These are phyloP conservation scores for Penicillium sp. DNA, from an alignment of 2,329 filamentous ascomycete species.

Conservation along the genomic window DNA sequence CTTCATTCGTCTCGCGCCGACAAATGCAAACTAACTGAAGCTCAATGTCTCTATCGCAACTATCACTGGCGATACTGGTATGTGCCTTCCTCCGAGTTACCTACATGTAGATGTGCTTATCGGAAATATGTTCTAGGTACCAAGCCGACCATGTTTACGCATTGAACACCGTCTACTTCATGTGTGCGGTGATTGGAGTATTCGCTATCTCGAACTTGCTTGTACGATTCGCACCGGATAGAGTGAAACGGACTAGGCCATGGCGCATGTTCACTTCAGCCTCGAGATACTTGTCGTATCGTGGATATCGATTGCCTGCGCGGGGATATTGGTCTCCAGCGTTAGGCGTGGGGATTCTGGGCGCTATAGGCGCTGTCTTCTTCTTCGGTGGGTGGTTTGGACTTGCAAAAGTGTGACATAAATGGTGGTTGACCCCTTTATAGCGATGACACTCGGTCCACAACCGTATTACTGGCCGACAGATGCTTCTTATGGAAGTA, in stretches of 20 bases:
- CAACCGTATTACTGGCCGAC: slow-evolving; percentile 59
- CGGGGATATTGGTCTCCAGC: slow-evolving; percentile 48
- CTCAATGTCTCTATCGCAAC: slow-evolving; percentile 32
- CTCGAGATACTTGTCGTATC: slow-evolving; percentile 47
- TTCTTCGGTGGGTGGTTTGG: slow-evolving; percentile 43
- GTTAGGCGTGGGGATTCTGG: slow-evolving; percentile 47
- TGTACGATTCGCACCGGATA: slow-evolving; percentile 30
- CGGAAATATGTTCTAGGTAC: slow-evolving; percentile 43
- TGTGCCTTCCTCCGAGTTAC: background rate
- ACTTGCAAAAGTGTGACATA: background rate
- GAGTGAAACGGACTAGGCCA: slow-evolving; percentile 23
- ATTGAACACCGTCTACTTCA: slow-evolving; percentile 55
- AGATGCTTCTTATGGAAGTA: slow-evolving; percentile 48
- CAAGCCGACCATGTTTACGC: slow-evolving; percentile 56
- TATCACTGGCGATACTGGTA: slow-evolving; percentile 36
- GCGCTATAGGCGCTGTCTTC: slow-evolving; percentile 45
- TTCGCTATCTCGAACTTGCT: slow-evolving; percentile 48
- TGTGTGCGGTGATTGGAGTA: slow-evolving; percentile 50
- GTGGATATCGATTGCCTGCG: slow-evolving; percentile 35
- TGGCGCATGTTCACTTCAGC: slow-evolving; percentile 39
- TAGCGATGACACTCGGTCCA: slow-evolving; percentile 51
- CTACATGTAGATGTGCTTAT: background rate
- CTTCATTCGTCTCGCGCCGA: slow-evolving; percentile 33
- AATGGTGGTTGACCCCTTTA: background rate
- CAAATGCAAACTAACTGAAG: slow-evolving; percentile 30